Percentiles rank a stretch among this genome's conserved stretches.
Evolutionary conservation across 805 yeast genomes (phyloP).

Genomic region (Zygoascus biomembranicola): DNA sequence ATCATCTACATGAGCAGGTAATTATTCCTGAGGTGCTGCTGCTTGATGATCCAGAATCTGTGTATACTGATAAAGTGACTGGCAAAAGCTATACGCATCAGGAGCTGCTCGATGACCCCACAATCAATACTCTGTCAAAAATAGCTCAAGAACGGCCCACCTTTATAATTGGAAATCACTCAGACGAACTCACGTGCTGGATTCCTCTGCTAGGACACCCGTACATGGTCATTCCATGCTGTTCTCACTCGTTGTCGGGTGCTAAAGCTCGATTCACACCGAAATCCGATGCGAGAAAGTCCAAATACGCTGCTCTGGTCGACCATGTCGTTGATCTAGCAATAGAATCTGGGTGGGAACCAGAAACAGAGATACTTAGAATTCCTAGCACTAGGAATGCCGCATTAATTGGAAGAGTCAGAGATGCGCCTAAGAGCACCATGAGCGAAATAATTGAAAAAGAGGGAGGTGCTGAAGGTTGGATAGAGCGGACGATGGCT

Average conservation of each 20-base stretch:
- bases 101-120: conserved; percentile 6
- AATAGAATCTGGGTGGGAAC: conserved; percentile 67
- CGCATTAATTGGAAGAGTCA: conserved; percentile 67
- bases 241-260: conserved; percentile 83
- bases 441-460: conserved; percentile 46
- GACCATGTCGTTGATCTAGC: conserved; percentile 75
- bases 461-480: conserved; percentile 87
- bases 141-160: conserved; percentile 44
- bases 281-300: conserved; percentile 30
- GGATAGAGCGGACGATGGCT: conserved; percentile 75
- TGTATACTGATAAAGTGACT: not conserved
- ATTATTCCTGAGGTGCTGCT: conserved; percentile 53
- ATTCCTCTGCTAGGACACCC: conserved; percentile 73
- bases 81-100: not conserved
- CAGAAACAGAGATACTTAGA: conserved; percentile 76
- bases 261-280: conserved; percentile 54
- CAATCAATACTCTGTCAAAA: conserved; percentile 2
- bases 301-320: conserved; percentile 78
- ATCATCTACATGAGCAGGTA: conserved; percentile 60
- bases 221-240: conserved; percentile 89
- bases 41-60: not conserved
- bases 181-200: conserved; percentile 95
- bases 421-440: conserved; percentile 23
- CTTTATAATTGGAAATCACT: conserved; percentile 87
- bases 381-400: conserved; percentile 94